Evolutionary conservation across 2,329 filamentous ascomycete species (phyloP).

Genomic region (Cadophora malorum): DNA sequence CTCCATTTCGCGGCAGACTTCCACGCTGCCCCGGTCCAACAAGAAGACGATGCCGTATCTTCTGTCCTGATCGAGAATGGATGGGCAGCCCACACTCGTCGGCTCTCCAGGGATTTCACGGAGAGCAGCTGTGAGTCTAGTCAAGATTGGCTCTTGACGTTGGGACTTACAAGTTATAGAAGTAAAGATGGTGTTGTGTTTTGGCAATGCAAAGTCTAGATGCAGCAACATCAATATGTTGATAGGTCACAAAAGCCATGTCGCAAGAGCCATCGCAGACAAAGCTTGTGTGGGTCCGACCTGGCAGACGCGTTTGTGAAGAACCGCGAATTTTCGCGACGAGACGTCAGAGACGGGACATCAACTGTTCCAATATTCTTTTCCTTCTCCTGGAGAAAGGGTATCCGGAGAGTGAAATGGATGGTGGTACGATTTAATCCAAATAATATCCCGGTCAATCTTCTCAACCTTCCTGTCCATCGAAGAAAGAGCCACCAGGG

Average conservation of each 20-base stretch:
- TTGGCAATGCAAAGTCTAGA: background rate
- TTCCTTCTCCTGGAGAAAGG: background rate
- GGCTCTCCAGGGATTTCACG: no score
- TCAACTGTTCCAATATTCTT: background rate
- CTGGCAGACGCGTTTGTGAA: background rate
- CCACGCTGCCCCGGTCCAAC: background rate
- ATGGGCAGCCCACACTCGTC: background rate
- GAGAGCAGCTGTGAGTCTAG: no score
- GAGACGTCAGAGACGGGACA: background rate
- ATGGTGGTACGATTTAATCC: background rate
- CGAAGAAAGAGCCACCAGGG: no score
- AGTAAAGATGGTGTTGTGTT: background rate
- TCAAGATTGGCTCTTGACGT: no score
- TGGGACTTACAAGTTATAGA: no score
- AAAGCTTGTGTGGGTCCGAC: background rate
- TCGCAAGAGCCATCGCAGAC: no score
- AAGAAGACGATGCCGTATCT: background rate
- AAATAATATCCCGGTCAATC: no score
- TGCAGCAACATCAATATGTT: background rate
- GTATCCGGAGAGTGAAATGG: background rate
- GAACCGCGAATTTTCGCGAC: constrained; percentile 1
- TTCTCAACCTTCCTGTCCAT: no score
- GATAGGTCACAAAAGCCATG: background rate
- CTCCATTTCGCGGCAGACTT: background rate
- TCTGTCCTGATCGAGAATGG: background rate